These are phyloP conservation scores for Rhizopogon vinicolor DNA, from an alignment of 768 basidiomycete genomes.

Conservation along the genomic window DNA sequence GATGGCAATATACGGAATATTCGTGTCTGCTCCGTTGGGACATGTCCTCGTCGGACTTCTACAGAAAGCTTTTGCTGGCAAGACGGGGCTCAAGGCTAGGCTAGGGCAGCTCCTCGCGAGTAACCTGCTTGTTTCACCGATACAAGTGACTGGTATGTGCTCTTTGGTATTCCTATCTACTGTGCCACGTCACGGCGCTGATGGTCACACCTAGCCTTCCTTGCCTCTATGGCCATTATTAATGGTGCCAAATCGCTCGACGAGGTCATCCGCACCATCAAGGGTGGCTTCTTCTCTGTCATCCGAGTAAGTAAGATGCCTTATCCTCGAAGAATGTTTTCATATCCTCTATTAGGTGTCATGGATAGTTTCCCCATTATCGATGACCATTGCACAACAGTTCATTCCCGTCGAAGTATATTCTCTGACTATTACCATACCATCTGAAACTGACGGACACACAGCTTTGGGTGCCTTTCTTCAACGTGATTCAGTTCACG, in stretches of 20 bases:
- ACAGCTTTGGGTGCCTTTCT: conserved; percentile 86
- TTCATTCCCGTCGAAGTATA: conserved; percentile 74
- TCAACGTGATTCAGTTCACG: conserved; percentile 72
- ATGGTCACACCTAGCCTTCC: conserved; percentile 43
- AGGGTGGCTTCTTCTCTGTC: conserved; percentile 68
- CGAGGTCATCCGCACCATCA: conserved; percentile 63
- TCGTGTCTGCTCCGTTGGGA: conserved; percentile 77
- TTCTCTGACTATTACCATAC: neutral
- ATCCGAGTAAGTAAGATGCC: conserved; percentile 47
- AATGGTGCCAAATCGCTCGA: conserved; percentile 68
- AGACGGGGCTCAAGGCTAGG: conserved; percentile 56
- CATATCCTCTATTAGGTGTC: conserved; percentile 46
- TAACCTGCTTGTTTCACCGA: conserved; percentile 72
- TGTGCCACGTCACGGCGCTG: neutral
- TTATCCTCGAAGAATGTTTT: neutral
- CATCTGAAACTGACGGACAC: conserved; percentile 3
- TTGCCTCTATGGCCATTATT: conserved; percentile 80
- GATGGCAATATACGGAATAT: conserved; percentile 80
- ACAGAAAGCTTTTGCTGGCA: conserved; percentile 76
- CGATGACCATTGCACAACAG: conserved; percentile 72
- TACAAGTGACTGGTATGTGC: conserved; percentile 61
- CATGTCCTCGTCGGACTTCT: conserved; percentile 70
- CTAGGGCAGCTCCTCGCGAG: conserved; percentile 71
- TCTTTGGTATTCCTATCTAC: neutral
- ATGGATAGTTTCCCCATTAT: conserved; percentile 75